phyloP scores from a whole-genome alignment of 169 alveolate species.

The Perkinsus chesapeaki region DNA sequence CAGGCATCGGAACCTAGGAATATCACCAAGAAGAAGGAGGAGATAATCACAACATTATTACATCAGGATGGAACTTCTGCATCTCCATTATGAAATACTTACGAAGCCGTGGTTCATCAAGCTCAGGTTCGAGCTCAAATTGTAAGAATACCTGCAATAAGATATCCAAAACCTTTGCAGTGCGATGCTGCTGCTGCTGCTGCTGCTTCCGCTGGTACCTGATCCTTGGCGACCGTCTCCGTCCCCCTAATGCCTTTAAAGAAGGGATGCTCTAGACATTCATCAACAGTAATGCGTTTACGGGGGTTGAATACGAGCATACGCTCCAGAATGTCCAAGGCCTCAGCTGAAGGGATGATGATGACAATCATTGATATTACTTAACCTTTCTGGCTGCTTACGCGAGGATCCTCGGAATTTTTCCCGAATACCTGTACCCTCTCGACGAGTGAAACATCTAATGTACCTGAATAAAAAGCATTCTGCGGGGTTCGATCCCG shows the following conservation, averaged over 20 bases:
- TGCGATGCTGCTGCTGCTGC: background rate
- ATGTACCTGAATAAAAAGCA: slow-evolving; percentile 36
- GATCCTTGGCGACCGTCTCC: slow-evolving; percentile 15
- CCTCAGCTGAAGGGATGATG: slow-evolving; percentile 37
- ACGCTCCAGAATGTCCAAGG: slow-evolving; percentile 74
- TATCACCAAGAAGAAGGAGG: no score
- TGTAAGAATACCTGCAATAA: background rate
- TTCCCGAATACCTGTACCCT: slow-evolving; percentile 54
- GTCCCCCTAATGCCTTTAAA: slow-evolving; percentile 71
- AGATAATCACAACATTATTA: no score
- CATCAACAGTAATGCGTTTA: slow-evolving; percentile 79
- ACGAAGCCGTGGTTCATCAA: background rate
- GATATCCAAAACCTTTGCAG: no score
- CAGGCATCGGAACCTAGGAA: background rate
- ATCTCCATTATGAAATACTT: background rate
- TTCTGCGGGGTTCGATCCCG: background rate
- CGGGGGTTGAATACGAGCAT: slow-evolving; percentile 86
- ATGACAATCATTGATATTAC: background rate
- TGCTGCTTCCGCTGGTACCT: background rate
- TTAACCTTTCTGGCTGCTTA: background rate
- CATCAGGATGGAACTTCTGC: background rate
- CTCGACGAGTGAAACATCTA: slow-evolving; percentile 57
- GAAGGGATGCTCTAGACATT: slow-evolving; percentile 84
- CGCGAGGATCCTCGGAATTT: slow-evolving; percentile 70
- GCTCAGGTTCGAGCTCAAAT: background rate